Evolutionary conservation across 2,329 filamentous ascomycete species (phyloP), one percentile per base, ranked within the genome.

Genomic region (Alternaria incomplexa): DNA sequence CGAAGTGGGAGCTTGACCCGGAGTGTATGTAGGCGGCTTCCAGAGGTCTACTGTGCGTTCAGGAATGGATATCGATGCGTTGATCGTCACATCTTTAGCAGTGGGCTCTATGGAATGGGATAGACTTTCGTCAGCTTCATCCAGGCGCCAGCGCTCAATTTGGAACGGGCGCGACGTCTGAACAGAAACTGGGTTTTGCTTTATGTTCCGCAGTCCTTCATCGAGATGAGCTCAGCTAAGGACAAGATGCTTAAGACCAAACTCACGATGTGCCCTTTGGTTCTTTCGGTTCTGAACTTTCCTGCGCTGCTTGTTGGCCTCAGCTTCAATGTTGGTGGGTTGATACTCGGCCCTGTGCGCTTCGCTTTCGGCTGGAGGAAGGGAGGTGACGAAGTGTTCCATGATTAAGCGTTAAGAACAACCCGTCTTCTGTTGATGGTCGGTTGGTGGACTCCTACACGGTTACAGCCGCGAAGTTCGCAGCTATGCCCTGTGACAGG

Each of bases 401-500:
- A 50, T 50, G n/a, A 9, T 50, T 23, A 15, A 20, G 17, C 6
- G n/a, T n/a, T 30, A 9, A 50, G 7, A 20, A 13, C 3, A 11
- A 13, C 6, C 17, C 43, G 20, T 45, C 43, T 22, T 45, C 6
- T 45, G 12, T 15, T 13, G 12, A 32, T 30, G 10, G 32, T 47
- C 6, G 22, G 23, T 62, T 62, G 43, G 50, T 63, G 59, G 30
- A 28, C 28, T 56, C 52, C 58, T 60, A 55, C 53, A 54, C 58
- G 58, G 43, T 62, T 64, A 43, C 58, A 64, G 62, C 62, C 58
- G 62, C 48, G 62, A 28, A 61, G 23, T 36, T 7, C 36, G 59
- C 62, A 65, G 62, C 62, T 62, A 58, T 65, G 62, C 45, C 62
- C 54, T 53, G 53, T 56, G 44, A 30, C 51, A 48, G 47, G 58